Evolutionary conservation across 345 rosid species (phyloP), one percentile per base, ranked within the genome.

Genomic region (Schrenkiella parvula): DNA sequence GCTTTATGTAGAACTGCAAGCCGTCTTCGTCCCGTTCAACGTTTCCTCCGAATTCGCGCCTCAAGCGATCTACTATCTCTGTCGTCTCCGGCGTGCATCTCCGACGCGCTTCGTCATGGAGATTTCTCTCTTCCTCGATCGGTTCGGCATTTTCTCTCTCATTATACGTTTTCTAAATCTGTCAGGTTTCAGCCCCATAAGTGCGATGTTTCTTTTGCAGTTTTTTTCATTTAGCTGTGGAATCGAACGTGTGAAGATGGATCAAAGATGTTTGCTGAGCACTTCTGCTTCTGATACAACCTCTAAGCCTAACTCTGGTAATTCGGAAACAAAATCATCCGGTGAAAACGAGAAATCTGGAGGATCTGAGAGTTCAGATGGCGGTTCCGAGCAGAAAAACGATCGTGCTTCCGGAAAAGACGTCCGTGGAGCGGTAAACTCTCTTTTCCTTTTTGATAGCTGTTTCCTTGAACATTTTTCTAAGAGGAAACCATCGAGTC

Each of bases 361-460:
- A 52, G 86, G 79, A 55, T 89, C 97, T 4, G 67, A 79, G 55
- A 26, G 58, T 42, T 70, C 68, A 25, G 72, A 41, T 17, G 80
- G 86, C 31, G 87, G 77, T 62, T 91, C 96, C 8, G 62, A 80
- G 15, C 80, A 82, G 70, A 76, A 84, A 64, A 76, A 68, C 37
- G 61, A 78, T 6, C 84, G 86, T 43, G 57, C 46, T 31, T 71
- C 85, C 6, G 88, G 99, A 42, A 95, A 85, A 83, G 60, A 93
- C 71, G 80, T 87, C 22, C 99, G 98, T 38, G 93, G 99, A 62
- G 99, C 93, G 98, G 99, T 95, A 83, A 68, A 4, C 17, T 7
- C 32, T n/a, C 25, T 12, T 10, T 34, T 41, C n/a, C 17, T 13
- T 4, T 52, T 59, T 41, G 32, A 42, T 41, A 39, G 18, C 8